Evolutionary conservation across 352 stramenopile species (phyloP).

Genomic region (Aphanomyces astaci): DNA sequence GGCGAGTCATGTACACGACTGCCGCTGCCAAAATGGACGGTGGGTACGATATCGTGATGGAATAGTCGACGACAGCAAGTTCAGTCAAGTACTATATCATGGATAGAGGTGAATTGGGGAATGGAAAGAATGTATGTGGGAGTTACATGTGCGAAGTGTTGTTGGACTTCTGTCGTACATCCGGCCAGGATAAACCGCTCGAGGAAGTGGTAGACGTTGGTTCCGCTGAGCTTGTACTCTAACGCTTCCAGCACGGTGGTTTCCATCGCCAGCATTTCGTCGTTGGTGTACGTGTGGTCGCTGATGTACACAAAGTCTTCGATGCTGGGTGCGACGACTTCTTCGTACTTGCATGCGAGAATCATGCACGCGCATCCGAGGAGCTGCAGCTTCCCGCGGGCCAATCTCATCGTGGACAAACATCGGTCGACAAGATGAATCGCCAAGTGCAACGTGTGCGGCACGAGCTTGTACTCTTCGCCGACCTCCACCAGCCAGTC

Average conservation of each 20-base stretch:
- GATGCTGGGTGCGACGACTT: slow-evolving; percentile 91
- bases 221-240: slow-evolving; percentile 68
- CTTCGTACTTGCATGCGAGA: slow-evolving; percentile 96
- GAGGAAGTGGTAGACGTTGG: slow-evolving; percentile 67
- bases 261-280: slow-evolving; percentile 83
- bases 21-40: slow-evolving; percentile 64
- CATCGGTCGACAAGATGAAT: slow-evolving; percentile 78
- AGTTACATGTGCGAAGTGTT: slow-evolving; percentile 21
- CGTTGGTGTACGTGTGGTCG: slow-evolving; percentile 90
- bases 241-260: slow-evolving; percentile 60
- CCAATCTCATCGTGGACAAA: slow-evolving; percentile 74
- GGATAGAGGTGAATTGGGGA: too few relatives aligned
- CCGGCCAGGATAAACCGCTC: slow-evolving; percentile 52
- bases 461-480: slow-evolving; percentile 78
- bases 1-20: slow-evolving; percentile 60
- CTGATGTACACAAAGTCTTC: slow-evolving; percentile 97
- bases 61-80: slow-evolving; percentile 15
- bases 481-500: slow-evolving; percentile 97
- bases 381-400: slow-evolving; percentile 90
- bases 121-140: not conserved
- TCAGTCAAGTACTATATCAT: slow-evolving; percentile 13
- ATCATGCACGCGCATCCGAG: slow-evolving; percentile 94
- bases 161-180: slow-evolving; percentile 46
- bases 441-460: slow-evolving; percentile 75
- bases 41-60: slow-evolving; percentile 30